Evolutionary conservation across 108 stramenopile species (phyloP), one percentile per base, ranked within the genome.

Genomic region (Nitzschia putrida): DNA sequence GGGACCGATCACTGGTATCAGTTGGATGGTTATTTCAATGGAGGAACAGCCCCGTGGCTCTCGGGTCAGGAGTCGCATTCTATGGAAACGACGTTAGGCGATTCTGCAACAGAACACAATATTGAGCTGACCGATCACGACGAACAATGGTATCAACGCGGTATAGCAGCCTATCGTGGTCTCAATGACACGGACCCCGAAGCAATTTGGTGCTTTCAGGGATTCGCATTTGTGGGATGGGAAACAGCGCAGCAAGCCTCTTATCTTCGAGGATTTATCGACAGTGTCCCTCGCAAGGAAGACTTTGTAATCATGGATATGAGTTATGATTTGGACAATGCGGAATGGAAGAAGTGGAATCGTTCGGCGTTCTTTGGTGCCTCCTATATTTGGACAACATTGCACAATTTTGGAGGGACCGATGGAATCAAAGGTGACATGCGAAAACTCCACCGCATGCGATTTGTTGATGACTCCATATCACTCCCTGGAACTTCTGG

Each of bases 1-100:
- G 84, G 84, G 12, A 81, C 78, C 8, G 80, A 81, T 38, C 84
- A 85, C 49, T 82, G 72, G 63, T 85, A 85, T 71, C 77, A 85
- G 49, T 22, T 78, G 41, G 84, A 85, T 61, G 80, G 80, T 12
- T 85, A 79, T 44, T 82, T 82, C 43, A 73, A 81, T 53, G 74
- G 69, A 1, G 78, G 77, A 16, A 64, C 61, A 22, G 74, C 80
- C 26, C 80, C 84, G 7, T 84, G 83, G 83, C 41, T 64, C 4
- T 34, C 4, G 29, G 3, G 4, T 3, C 43, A 50, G 39, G 51
- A 29, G 8, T n/a, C 21, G 3, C 26, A 2, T 71, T 13, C 11
- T 24, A 26, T 18, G 25, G 55, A 20, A 67, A 64, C 2, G 64
- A 29, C 23, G 29, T 25, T 3, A 0, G 39, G 9, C 50, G 39